phyloP scores from a whole-genome alignment of 2,329 filamentous ascomycete genomes.

The Venturia nashicola region DNA sequence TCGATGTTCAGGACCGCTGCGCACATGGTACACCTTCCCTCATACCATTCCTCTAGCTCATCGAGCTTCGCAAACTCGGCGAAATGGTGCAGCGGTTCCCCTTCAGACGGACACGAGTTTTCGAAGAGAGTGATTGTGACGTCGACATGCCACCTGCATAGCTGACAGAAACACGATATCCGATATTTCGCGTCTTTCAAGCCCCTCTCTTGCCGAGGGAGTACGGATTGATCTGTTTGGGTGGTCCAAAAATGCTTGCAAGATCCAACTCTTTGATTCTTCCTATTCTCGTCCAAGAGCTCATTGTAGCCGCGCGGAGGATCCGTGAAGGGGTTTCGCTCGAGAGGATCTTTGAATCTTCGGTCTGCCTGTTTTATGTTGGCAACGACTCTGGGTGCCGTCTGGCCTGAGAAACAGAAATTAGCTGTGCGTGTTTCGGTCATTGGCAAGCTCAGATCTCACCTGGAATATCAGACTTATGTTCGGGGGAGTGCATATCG shows the following conservation, averaged over 20 bases:
- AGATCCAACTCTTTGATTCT: neutral
- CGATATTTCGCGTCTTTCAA: constrained; percentile 28
- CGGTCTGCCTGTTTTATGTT: constrained; percentile 19
- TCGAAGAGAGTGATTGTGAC: constrained; percentile 29
- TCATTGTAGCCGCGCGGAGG: constrained; percentile 10
- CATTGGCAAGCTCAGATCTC: neutral
- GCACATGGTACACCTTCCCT: constrained; percentile 1
- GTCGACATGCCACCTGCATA: constrained; percentile 51
- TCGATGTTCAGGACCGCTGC: neutral
- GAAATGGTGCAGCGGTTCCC: constrained; percentile 52
- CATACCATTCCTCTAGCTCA: neutral
- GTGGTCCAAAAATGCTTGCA: constrained; percentile 10
- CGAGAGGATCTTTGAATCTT: constrained; percentile 11
- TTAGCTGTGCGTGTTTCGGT: neutral
- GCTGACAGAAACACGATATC: constrained; percentile 47
- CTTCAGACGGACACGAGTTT: constrained; percentile 31
- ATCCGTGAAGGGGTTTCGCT: constrained; percentile 10
- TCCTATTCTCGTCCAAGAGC: constrained; percentile 2
- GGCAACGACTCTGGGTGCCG: constrained; percentile 35
- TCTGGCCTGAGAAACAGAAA: constrained; percentile 27
- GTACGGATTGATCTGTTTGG: constrained; percentile 6
- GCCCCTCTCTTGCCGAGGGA: neutral
- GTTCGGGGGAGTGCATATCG: neutral
- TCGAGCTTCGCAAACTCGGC: neutral
- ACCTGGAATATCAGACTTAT: neutral